Conservation (phyloP, 768 basidiomycete species). For the Boletus barrowsii region DNA sequence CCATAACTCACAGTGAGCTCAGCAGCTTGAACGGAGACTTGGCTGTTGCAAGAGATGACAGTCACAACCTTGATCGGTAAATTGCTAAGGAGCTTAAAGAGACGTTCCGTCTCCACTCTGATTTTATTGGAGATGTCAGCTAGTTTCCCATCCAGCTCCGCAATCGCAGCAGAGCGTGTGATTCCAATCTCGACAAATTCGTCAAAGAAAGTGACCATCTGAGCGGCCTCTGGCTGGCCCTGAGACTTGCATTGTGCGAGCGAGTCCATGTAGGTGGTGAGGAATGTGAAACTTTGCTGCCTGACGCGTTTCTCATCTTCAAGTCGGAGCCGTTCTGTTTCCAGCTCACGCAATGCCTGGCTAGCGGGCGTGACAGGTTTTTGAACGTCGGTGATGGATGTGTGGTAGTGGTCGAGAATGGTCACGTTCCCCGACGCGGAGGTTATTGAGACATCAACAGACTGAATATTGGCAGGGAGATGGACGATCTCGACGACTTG, state of each 20-base stretch:
- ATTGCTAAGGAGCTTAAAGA: background rate
- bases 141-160: conserved; percentile 17
- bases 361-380: background rate
- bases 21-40: conserved; percentile 3
- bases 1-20: conserved; percentile 20
- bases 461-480: conserved; percentile 6
- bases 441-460: conserved; percentile 13
- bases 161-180: conserved; percentile 11
- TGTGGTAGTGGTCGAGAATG: conserved; percentile 14
- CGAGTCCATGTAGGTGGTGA: conserved; percentile 28
- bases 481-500: conserved; percentile 14
- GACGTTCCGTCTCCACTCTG: conserved; percentile 11
- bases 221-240: conserved; percentile 8
- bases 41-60: conserved; percentile 4
- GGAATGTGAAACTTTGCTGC: conserved; percentile 19
- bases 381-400: background rate
- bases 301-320: conserved; percentile 19
- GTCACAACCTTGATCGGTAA: conserved; percentile 8
- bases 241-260: conserved; percentile 22
- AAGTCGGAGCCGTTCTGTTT: conserved; percentile 10
- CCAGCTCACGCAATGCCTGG: conserved; percentile 3
- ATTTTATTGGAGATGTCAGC: conserved; percentile 7
- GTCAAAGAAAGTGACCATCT: conserved; percentile 20
- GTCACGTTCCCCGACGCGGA: conserved; percentile 7
- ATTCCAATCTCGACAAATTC: conserved; percentile 22